Base-by-base conservation (phyloP, 1,284 basidiomycete species). In the Acaromyces ingoldii region DNA sequence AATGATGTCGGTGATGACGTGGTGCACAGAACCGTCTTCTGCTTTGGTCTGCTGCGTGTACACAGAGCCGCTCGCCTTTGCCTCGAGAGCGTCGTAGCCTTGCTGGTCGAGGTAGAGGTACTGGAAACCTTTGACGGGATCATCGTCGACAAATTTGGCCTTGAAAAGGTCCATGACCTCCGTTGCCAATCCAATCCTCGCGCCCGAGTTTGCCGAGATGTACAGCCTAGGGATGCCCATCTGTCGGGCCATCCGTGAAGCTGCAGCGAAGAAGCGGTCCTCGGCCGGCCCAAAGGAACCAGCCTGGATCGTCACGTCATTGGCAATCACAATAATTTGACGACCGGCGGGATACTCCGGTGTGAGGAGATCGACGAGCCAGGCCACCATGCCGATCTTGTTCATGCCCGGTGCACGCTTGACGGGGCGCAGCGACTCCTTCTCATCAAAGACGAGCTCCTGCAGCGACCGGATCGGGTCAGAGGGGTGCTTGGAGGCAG, bases 231-330 rank as follows among this genome's bases (percentile, higher is more conserved):
- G 37, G 30, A 59, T 50, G 41, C 49, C 51, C 46, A 33, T 84
- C 87, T 78, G 74, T 88, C 87, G 89, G 62, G 88, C 85, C 69
- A 95, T 90, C 75, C 92, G 86, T 5, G 92, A 92, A 41, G 89
- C 92, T 58, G 88, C 86, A 78, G 85, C 92, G 81, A 98, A 98
- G 84, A 88, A 97, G 58, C 89, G 86, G 78, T 98, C 95, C 77
- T 99, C 95, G 6, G 80, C 75, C 34, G 95, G 95, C 51, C 93
- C 95, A 76, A 99, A 99, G 10, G 93, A 97, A 63, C 95, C 95
- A 59, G 96, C 97, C 80, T 91, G 93, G 82, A 85, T 93, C 19
- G 95, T 99, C 78, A 98, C 98, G 73, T 99, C 95, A 79, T 99
- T 99, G 53, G 95, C 91, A 60, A 98, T 84, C 51, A 92, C 86